These are phyloP conservation scores for Thelonectria olida DNA, from an alignment of 2,329 filamentous ascomycete species.

Conservation along the genomic window DNA sequence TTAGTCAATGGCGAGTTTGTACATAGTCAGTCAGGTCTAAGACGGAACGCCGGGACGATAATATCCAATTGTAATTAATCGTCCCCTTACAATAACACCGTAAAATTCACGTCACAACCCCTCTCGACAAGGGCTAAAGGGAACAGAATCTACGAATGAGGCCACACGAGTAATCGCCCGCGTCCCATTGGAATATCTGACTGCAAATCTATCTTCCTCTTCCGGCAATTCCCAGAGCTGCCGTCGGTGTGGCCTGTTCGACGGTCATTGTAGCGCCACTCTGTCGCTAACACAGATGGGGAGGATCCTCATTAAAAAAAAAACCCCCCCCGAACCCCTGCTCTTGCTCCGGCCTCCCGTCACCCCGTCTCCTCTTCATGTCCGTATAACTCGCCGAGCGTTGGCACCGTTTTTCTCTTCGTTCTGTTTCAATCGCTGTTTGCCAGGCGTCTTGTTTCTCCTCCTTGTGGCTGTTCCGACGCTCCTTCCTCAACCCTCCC, in stretches of 20 bases:
- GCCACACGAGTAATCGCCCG: constrained; percentile 16
- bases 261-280: constrained; percentile 41
- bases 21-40: too few species aligned
- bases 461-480: constrained; percentile 2
- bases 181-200: constrained; percentile 27
- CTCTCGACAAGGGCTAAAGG: background rate
- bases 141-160: constrained; percentile 8
- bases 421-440: constrained; percentile 21
- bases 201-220: constrained; percentile 11
- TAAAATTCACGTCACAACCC: background rate
- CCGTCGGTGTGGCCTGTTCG: constrained; percentile 38
- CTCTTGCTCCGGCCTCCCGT: constrained; percentile 27
- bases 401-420: background rate
- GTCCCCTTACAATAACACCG: background rate
- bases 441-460: background rate
- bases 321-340: constrained; percentile 37
- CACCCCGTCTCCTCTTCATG: constrained; percentile 7
- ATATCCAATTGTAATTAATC: background rate
- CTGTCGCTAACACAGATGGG: constrained; percentile 37
- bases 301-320: constrained; percentile 45
- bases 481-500: constrained; percentile 1
- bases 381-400: constrained; percentile 12
- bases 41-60: background rate
- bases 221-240: constrained; percentile 25
- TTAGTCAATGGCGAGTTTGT: too few species aligned